A percentile compares a stretch with the other conserved stretches of the same genome.
Conservation (phyloP, 306 rosid genomes). For the Begonia peltatifolia region DNA sequence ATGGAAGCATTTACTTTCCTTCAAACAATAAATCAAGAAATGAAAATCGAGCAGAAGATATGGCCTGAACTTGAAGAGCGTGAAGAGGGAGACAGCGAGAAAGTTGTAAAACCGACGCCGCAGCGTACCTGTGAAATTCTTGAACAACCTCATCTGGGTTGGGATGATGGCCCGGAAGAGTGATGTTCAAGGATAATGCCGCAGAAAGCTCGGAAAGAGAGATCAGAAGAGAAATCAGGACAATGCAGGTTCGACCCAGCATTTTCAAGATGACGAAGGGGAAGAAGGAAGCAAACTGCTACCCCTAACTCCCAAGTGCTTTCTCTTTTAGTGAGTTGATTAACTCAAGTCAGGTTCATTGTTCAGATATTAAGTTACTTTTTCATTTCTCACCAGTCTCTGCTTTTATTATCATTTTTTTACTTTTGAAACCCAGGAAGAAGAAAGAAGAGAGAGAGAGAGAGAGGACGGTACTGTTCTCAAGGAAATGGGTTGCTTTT, state of each 20-base stretch:
- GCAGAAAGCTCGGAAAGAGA: not conserved
- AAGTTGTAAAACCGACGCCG: not conserved
- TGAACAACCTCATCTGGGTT: not conserved
- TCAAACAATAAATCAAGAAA: not conserved
- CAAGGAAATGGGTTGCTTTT: too few relatives aligned
- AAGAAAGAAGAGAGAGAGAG: too few relatives aligned
- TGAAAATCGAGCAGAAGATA: not conserved
- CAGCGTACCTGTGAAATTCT: not conserved
- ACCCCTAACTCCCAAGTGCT: not conserved
- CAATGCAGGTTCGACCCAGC: not conserved
- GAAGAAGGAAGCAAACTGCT: too few relatives aligned
- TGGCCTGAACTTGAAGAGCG: not conserved
- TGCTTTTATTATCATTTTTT: too few relatives aligned
- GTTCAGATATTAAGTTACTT: not conserved
- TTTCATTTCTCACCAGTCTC: too few relatives aligned
- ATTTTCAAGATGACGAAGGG: too few relatives aligned
- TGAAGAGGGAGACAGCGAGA: not conserved
- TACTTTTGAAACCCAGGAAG: too few relatives aligned
- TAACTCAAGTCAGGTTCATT: too few relatives aligned
- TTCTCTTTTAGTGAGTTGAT: not conserved
- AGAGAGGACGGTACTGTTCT: too few relatives aligned
- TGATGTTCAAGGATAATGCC: not conserved
- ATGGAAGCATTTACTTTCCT: constrained; percentile 87
- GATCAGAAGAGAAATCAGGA: not conserved
- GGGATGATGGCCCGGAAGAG: not conserved